Evolutionary conservation across 768 basidiomycete species (phyloP).

Genomic region (Termitomyces sp.): DNA sequence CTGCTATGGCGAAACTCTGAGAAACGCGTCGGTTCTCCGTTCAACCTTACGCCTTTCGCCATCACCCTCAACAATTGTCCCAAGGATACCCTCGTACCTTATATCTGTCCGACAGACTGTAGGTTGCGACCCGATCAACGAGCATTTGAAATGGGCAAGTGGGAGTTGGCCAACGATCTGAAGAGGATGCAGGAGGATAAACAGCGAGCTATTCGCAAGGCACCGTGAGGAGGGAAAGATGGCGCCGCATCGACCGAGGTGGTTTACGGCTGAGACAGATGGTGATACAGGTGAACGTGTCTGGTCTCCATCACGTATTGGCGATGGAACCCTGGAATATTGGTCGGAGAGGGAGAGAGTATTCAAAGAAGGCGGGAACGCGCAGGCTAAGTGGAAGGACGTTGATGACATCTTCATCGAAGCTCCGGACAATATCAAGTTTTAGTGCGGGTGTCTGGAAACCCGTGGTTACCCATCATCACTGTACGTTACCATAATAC

Average conservation of each 20-base stretch:
- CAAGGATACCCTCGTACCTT: constrained; percentile 56
- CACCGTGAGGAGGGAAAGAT: constrained; percentile 70
- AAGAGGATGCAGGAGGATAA: constrained; percentile 80
- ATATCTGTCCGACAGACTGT: constrained; percentile 87
- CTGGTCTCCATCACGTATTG: constrained; percentile 65
- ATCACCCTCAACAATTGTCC: constrained; percentile 90
- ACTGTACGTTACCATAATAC: background rate
- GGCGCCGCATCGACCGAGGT: constrained; percentile 74
- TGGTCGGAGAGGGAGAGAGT: constrained; percentile 75
- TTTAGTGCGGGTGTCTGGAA: background rate
- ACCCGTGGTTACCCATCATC: background rate
- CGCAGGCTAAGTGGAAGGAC: constrained; percentile 46
- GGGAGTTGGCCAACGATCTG: constrained; percentile 75
- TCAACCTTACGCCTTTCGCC: constrained; percentile 94
- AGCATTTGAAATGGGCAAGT: constrained; percentile 87
- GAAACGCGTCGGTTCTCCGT: constrained; percentile 72
- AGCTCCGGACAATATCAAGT: constrained; percentile 32
- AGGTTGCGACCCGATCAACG: constrained; percentile 89
- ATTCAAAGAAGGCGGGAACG: constrained; percentile 32
- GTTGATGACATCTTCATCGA: constrained; percentile 84
- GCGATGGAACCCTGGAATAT: constrained; percentile 56
- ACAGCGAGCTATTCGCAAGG: constrained; percentile 67
- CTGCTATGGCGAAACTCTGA: constrained; percentile 91
- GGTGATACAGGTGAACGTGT: constrained; percentile 86
- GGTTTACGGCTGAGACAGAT: constrained; percentile 85